Evolutionary conservation across 1,139 yeast species (phyloP).

Genomic region (Geotrichum australiense): DNA sequence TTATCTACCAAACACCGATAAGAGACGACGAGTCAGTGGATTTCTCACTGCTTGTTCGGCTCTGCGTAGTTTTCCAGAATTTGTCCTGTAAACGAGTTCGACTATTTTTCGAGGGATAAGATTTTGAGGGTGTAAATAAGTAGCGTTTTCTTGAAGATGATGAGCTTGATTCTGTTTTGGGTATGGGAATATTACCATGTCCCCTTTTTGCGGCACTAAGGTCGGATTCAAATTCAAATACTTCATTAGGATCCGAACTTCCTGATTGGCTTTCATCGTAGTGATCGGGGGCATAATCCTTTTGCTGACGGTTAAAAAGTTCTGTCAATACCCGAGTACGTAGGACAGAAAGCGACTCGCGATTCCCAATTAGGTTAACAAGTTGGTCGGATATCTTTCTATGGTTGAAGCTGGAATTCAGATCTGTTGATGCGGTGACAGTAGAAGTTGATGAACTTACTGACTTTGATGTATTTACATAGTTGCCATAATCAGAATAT

Average conservation of each 20-base stretch:
- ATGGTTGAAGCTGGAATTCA: not conserved
- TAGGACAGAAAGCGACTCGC: constrained; percentile 2
- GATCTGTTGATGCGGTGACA: not conserved
- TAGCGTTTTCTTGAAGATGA: constrained; percentile 1
- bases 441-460: constrained; percentile 5
- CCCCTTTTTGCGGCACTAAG: constrained; percentile 1
- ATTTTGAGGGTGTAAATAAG: not conserved
- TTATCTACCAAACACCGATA: constrained; percentile 15
- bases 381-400: constrained; percentile 1
- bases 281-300: constrained; percentile 3
- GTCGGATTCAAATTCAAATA: constrained; percentile 6
- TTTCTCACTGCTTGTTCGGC: constrained; percentile 9
- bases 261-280: not conserved
- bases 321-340: not conserved
- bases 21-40: constrained; percentile 7
- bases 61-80: constrained; percentile 12
- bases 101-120: too few relatives aligned
- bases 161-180: not conserved
- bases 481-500: constrained; percentile 11
- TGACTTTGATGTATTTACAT: constrained; percentile 10
- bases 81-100: too few relatives aligned
- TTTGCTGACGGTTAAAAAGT: constrained; percentile 1
- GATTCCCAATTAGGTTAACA: not conserved
- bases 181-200: not conserved
- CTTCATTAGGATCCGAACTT: not conserved